phyloP scores from a whole-genome alignment of 2,329 filamentous ascomycete genomes.

The Trichoderma koningiopsis region DNA sequence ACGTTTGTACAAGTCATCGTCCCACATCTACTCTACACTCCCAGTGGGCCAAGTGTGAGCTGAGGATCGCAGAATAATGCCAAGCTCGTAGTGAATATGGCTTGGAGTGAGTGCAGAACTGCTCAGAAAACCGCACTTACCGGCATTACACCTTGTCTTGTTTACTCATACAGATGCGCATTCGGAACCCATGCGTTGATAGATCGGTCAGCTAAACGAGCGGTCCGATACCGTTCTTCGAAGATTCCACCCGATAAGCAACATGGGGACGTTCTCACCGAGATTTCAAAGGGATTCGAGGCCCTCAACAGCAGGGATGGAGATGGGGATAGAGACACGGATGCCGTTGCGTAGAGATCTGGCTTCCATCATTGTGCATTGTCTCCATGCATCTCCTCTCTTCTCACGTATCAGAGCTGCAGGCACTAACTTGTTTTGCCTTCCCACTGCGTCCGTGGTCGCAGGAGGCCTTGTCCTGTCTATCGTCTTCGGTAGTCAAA shows the following conservation, averaged over 20 bases:
- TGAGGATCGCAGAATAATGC: neutral
- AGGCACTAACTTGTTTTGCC: neutral
- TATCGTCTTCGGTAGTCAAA: constrained; percentile 16
- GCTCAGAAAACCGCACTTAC: neutral
- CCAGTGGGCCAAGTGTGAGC: neutral
- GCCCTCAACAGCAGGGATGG: neutral
- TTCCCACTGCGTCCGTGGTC: constrained; percentile 15
- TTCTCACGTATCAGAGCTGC: constrained; percentile 15
- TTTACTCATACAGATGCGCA: neutral
- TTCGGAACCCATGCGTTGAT: neutral
- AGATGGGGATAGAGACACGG: neutral
- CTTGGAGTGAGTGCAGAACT: neutral
- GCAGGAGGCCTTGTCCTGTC: constrained; percentile 16
- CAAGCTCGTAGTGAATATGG: neutral
- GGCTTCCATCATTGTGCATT: constrained; percentile 27
- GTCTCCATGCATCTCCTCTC: constrained; percentile 1
- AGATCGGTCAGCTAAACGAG: neutral
- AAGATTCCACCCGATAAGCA: constrained; percentile 7
- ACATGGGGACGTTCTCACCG: neutral
- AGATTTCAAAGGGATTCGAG: neutral
- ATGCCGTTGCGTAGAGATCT: constrained; percentile 21
- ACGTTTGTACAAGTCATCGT: neutral
- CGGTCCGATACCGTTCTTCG: neutral
- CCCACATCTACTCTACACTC: constrained; percentile 5
- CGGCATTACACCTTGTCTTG: neutral